Conservation (phyloP, 2,329 filamentous ascomycete species). For the Coniella lustricola region DNA sequence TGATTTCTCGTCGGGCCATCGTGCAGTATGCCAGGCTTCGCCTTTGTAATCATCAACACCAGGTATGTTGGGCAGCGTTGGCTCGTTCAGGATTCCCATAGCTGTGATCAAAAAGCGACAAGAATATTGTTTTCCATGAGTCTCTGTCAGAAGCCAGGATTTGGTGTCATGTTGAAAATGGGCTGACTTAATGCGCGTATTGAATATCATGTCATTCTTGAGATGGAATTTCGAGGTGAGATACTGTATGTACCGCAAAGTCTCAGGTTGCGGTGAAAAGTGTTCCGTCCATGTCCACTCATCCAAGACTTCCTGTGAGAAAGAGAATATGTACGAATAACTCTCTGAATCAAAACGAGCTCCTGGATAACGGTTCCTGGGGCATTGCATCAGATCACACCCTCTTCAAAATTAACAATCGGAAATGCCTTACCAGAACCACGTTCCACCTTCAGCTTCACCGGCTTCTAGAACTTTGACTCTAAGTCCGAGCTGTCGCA, state of each 20-base stretch:
- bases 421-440: constrained; percentile 2
- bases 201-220: neutral
- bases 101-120: neutral
- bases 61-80: constrained; percentile 3
- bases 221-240: constrained; percentile 27
- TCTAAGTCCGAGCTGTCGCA: constrained; percentile 4
- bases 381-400: too few relatives aligned
- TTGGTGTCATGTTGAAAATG: constrained; percentile 14
- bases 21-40: constrained; percentile 2
- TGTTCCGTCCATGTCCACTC: constrained; percentile 34
- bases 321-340: constrained; percentile 37
- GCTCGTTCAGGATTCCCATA: constrained; percentile 6
- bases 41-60: constrained; percentile 3
- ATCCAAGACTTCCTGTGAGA: constrained; percentile 33
- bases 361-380: constrained; percentile 6
- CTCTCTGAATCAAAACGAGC: constrained; percentile 39
- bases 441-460: constrained; percentile 1
- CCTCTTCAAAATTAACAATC: too few relatives aligned
- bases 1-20: neutral
- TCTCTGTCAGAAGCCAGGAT: constrained; percentile 1
- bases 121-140: neutral
- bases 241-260: constrained; percentile 32
- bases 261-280: constrained; percentile 29
- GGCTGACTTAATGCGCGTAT: constrained; percentile 1
- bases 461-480: constrained; percentile 6